Evolutionary conservation across 768 basidiomycete species (phyloP).

Genomic region (Leccinum fibrillosum): DNA sequence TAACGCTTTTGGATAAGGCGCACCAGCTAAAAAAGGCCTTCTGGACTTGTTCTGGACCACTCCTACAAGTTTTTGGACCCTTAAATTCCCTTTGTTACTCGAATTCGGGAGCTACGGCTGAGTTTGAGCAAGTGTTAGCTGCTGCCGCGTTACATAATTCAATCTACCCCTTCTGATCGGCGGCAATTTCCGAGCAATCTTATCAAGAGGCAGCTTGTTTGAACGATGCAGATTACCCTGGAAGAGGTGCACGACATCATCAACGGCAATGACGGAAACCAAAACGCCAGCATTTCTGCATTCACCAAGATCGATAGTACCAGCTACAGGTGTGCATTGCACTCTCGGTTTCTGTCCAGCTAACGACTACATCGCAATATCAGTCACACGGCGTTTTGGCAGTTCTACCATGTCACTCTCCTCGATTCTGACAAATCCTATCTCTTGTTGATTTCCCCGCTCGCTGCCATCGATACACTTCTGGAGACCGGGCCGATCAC

Average conservation of each 20-base stretch:
- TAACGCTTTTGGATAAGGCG: no score
- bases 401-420: conserved; percentile 28
- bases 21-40: no score
- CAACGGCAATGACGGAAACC: conserved; percentile 19
- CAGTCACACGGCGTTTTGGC: conserved; percentile 28
- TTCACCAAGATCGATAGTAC: conserved; percentile 22
- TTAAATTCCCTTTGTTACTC: no score
- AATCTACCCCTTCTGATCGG: background rate
- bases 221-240: conserved; percentile 18
- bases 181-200: background rate
- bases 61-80: no score
- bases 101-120: no score
- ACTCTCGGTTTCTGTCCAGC: background rate
- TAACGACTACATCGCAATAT: background rate
- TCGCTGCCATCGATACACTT: conserved; percentile 3
- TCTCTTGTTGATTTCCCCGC: conserved; percentile 24
- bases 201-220: background rate
- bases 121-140: no score
- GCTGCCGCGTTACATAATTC: background rate
- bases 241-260: conserved; percentile 33
- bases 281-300: conserved; percentile 10
- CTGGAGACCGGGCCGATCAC: conserved; percentile 22
- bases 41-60: no score
- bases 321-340: conserved; percentile 30
- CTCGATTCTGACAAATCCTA: conserved; percentile 24